These are phyloP conservation scores for Pistacia vera DNA, from an alignment of 345 rosid genomes.

Conservation along the genomic window DNA sequence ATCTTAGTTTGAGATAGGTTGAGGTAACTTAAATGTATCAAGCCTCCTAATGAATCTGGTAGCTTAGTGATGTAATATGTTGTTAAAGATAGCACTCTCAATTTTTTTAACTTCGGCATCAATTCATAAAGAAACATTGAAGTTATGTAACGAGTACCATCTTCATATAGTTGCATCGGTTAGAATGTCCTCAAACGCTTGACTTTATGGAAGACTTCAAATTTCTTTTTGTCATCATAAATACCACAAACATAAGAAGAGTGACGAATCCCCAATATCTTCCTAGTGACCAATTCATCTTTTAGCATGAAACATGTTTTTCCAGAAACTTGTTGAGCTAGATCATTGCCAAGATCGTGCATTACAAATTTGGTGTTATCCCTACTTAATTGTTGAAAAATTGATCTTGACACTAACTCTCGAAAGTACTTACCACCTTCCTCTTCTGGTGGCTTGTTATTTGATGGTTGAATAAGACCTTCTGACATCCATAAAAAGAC, in stretches of 20 bases:
- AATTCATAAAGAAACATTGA: background rate
- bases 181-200: background rate
- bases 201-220: background rate
- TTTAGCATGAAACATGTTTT: background rate
- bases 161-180: background rate
- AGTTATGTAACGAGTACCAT: background rate
- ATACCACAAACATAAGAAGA: background rate
- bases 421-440: conserved; percentile 12
- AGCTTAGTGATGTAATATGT: background rate
- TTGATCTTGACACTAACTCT: conserved; percentile 13
- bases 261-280: background rate
- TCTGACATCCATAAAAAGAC: conserved; percentile 26
- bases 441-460: conserved; percentile 8
- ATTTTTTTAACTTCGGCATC: background rate
- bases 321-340: conserved; percentile 10
- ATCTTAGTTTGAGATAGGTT: conserved; percentile 1
- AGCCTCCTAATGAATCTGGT: background rate
- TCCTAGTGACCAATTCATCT: too few species aligned
- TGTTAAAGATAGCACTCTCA: background rate
- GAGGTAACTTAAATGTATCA: background rate
- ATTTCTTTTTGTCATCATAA: background rate
- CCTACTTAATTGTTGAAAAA: background rate
- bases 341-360: conserved; percentile 26
- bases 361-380: background rate
- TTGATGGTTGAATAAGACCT: conserved; percentile 14